Evolutionary conservation across 1,284 basidiomycete genomes (phyloP).

Genomic region (Irpex sp.): DNA sequence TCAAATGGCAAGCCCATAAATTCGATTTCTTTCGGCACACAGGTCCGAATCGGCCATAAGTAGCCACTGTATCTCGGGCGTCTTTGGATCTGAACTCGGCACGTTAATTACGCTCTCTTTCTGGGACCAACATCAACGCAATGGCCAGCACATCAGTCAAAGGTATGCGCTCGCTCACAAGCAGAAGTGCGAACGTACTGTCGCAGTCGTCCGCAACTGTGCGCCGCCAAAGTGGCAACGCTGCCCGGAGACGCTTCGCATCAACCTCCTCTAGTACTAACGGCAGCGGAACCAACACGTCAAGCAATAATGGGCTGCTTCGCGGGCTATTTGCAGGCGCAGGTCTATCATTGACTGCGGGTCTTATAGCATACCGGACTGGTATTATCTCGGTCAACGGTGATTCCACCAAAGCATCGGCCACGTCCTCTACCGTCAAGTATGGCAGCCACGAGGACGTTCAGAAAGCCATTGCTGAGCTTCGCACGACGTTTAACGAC

Average conservation of each 20-base stretch:
- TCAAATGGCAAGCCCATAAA: neutral
- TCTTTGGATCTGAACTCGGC: neutral
- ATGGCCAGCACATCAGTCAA: neutral
- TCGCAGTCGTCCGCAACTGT: neutral
- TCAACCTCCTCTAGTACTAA: neutral
- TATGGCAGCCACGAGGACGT: slow-evolving; percentile 35
- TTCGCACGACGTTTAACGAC: slow-evolving; percentile 44
- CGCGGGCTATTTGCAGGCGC: slow-evolving; percentile 11
- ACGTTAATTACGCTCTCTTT: neutral
- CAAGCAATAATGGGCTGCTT: slow-evolving; percentile 6
- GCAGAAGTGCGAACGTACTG: neutral
- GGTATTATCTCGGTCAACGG: slow-evolving; percentile 9
- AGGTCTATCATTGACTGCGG: slow-evolving; percentile 8
- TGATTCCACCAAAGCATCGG: slow-evolving; percentile 11
- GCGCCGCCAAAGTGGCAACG: neutral
- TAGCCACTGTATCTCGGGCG: neutral
- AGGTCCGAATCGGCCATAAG: neutral
- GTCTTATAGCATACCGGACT: slow-evolving; percentile 7
- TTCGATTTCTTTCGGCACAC: neutral
- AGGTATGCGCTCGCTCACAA: neutral
- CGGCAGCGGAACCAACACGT: neutral
- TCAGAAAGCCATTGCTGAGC: slow-evolving; percentile 49
- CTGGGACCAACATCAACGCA: neutral
- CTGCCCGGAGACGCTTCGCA: neutral
- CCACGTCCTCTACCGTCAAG: slow-evolving; percentile 7